Evolutionary conservation across 2,329 filamentous ascomycete genomes (phyloP).

Genomic region (Penicillium janthinellum): DNA sequence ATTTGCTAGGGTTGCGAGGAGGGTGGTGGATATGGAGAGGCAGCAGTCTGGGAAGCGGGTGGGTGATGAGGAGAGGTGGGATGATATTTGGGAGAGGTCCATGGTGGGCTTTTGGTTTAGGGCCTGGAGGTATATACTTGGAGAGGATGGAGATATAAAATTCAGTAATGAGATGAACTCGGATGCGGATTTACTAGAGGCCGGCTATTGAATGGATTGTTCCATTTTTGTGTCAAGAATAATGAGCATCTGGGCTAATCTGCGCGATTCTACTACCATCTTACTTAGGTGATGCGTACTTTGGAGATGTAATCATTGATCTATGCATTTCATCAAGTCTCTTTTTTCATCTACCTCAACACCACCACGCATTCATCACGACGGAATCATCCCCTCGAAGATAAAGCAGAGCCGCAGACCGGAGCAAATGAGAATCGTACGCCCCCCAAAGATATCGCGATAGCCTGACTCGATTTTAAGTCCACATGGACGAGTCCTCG

Average conservation of each 20-base stretch:
- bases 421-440: conserved; percentile 28
- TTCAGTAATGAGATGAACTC: conserved; percentile 11
- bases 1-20: conserved; percentile 21
- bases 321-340: conserved; percentile 33
- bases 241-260: neutral
- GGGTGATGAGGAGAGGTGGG: conserved; percentile 21
- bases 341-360: conserved; percentile 25
- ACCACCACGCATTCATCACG: conserved; percentile 16
- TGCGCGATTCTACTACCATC: neutral
- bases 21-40: conserved; percentile 29
- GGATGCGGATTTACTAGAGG: conserved; percentile 14
- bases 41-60: conserved; percentile 33
- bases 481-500: conserved; percentile 15
- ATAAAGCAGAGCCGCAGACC: conserved; percentile 24
- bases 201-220: neutral
- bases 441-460: conserved; percentile 29
- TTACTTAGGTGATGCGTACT: neutral
- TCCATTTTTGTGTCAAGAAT: too few relatives aligned
- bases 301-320: conserved; percentile 17
- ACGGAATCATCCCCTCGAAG: conserved; percentile 17
- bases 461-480: conserved; percentile 27
- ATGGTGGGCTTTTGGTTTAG: conserved; percentile 5
- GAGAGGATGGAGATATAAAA: neutral
- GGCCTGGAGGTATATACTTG: neutral
- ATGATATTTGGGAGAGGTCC: conserved; percentile 19